These are phyloP conservation scores for Candida tallmaniae DNA, from an alignment of 805 yeast species.

Conservation along the genomic window DNA sequence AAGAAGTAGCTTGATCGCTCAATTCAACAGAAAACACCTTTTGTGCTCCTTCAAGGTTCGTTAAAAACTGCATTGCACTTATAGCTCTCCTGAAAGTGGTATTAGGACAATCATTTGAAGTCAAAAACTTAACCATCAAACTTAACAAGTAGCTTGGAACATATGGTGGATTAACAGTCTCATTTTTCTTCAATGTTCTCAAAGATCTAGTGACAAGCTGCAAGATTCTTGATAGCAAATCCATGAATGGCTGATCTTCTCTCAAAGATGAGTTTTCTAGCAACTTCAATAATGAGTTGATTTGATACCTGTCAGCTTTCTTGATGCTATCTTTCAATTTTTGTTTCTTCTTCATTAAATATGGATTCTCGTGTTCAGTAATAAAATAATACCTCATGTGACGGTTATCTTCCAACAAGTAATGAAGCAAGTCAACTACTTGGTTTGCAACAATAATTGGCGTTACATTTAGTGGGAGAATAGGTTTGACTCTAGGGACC, in stretches of 20 bases:
- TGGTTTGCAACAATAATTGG: slow-evolving; percentile 74
- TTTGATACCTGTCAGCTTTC: slow-evolving; percentile 52
- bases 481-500: not conserved
- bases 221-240: slow-evolving; percentile 65
- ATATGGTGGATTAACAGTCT: slow-evolving; percentile 47
- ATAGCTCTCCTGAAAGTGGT: slow-evolving; percentile 81
- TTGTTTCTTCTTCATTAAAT: slow-evolving; percentile 25
- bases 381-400: slow-evolving; percentile 71
- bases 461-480: slow-evolving; percentile 57
- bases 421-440: slow-evolving; percentile 68
- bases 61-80: slow-evolving; percentile 72
- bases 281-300: slow-evolving; percentile 61
- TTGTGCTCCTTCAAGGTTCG: slow-evolving; percentile 57
- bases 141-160: slow-evolving; percentile 62
- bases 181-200: slow-evolving; percentile 42
- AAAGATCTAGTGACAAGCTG: slow-evolving; percentile 77
- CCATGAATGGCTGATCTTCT: slow-evolving; percentile 74
- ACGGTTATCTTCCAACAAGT: slow-evolving; percentile 59
- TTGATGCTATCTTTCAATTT: slow-evolving; percentile 22
- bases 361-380: slow-evolving; percentile 62
- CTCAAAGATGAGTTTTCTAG: slow-evolving; percentile 61
- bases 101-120: slow-evolving; percentile 80
- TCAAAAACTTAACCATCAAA: slow-evolving; percentile 60
- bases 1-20: slow-evolving; percentile 54
- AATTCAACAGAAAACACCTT: slow-evolving; percentile 63